Evolutionary conservation across 352 stramenopile genomes (phyloP).

Genomic region (Blastocystis sp.): DNA sequence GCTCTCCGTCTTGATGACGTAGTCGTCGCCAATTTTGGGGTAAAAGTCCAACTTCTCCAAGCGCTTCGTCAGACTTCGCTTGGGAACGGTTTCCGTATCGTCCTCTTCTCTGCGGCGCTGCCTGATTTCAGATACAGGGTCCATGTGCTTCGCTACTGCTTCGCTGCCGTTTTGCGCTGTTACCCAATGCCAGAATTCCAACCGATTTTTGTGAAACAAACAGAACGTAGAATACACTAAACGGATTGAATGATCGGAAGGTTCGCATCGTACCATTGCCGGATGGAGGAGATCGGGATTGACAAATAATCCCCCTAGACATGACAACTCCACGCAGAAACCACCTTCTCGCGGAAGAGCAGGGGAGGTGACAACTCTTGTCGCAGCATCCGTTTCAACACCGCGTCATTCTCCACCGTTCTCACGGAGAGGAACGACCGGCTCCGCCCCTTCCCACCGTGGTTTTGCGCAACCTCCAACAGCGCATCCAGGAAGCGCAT

Average conservation of each 20-base stretch:
- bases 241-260: neutral
- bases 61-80: constrained; percentile 22
- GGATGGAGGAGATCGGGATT: constrained; percentile 40
- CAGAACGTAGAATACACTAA: neutral
- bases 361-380: constrained; percentile 32
- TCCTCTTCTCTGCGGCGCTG: constrained; percentile 62
- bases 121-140: constrained; percentile 57
- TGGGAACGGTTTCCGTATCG: neutral
- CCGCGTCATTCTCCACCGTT: constrained; percentile 11
- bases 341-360: constrained; percentile 1
- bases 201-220: neutral
- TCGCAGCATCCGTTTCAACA: constrained; percentile 3
- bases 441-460: neutral
- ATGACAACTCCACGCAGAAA: neutral
- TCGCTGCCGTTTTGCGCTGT: neutral
- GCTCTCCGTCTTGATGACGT: constrained; percentile 63
- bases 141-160: neutral
- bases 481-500: constrained; percentile 28
- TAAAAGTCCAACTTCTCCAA: constrained; percentile 69
- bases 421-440: constrained; percentile 9
- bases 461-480: neutral
- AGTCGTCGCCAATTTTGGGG: constrained; percentile 68
- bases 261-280: constrained; percentile 40
- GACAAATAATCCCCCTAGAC: constrained; percentile 37
- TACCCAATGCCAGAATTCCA: neutral